Evolutionary conservation across 768 basidiomycete genomes (phyloP).

Genomic region (Rhizopogon salebrosus): DNA sequence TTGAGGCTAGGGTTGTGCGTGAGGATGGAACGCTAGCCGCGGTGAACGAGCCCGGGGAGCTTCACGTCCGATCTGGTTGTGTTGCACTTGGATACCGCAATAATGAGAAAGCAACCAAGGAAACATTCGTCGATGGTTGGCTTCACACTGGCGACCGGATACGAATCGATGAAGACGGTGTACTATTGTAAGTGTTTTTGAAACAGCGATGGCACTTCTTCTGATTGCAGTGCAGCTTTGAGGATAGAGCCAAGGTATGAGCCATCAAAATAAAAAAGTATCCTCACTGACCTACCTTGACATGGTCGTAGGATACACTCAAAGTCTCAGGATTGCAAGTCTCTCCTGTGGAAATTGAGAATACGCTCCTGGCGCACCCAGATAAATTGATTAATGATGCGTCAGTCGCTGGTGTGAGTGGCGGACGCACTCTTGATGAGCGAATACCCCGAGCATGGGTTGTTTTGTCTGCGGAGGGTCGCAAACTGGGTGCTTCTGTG

Average conservation of each 20-base stretch:
- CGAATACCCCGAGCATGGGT: constrained; percentile 77
- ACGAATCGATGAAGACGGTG: constrained; percentile 50
- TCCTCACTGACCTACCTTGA: neutral
- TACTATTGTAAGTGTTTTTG: constrained; percentile 54
- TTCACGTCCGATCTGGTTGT: constrained; percentile 52
- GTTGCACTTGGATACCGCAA: constrained; percentile 69
- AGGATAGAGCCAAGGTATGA: constrained; percentile 68
- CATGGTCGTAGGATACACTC: constrained; percentile 54
- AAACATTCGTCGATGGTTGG: constrained; percentile 71
- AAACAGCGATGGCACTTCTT: neutral
- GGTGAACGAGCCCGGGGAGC: constrained; percentile 58
- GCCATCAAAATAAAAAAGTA: constrained; percentile 14
- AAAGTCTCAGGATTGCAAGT: constrained; percentile 80
- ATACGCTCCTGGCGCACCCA: constrained; percentile 57
- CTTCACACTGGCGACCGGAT: constrained; percentile 71
- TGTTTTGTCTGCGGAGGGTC: constrained; percentile 55
- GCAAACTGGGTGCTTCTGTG: constrained; percentile 35
- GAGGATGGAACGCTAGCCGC: constrained; percentile 54
- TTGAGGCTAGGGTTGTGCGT: constrained; percentile 57
- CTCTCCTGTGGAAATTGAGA: constrained; percentile 75
- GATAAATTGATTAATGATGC: constrained; percentile 57
- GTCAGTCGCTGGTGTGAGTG: constrained; percentile 68
- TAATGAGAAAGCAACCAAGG: constrained; percentile 58
- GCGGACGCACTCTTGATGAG: constrained; percentile 67
- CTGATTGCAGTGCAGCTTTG: constrained; percentile 41